Percentiles rank a stretch among this genome's conserved stretches.
Conservation (phyloP, 2,329 filamentous ascomycete species). For the Pseudogymnoascus sp. region DNA sequence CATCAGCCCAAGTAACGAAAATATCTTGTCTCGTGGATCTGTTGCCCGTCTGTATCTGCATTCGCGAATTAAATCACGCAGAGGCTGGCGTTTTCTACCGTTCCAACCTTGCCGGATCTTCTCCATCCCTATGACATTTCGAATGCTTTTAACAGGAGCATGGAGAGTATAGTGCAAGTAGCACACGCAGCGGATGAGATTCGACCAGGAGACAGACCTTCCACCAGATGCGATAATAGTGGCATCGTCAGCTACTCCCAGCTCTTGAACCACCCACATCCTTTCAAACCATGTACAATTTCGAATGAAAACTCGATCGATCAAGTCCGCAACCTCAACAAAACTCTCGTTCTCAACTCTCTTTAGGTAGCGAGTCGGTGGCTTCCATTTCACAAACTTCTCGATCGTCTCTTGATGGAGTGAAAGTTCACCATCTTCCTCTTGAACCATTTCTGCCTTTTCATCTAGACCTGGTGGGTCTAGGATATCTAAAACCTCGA, state of each 20-base stretch:
- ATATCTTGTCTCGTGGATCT: constrained; percentile 16
- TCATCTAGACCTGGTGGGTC: too few relatives aligned
- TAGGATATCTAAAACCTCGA: too few relatives aligned
- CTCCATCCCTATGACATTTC: constrained; percentile 3
- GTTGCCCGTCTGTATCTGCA: constrained; percentile 12
- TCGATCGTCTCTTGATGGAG: too few relatives aligned
- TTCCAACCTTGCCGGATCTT: neutral
- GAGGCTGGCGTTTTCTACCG: neutral
- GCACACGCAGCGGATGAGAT: neutral
- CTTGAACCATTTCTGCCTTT: too few relatives aligned
- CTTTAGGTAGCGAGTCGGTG: too few relatives aligned
- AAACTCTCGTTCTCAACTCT: too few relatives aligned
- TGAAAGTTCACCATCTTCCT: too few relatives aligned
- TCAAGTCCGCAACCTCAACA: too few relatives aligned
- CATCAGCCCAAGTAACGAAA: constrained; percentile 17
- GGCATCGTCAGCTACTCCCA: constrained; percentile 12
- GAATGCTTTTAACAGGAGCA: neutral
- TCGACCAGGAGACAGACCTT: constrained; percentile 22
- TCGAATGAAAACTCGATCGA: too few relatives aligned
- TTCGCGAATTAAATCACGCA: constrained; percentile 12
- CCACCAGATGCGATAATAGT: too few relatives aligned
- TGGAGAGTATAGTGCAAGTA: constrained; percentile 10
- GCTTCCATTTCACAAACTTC: too few relatives aligned
- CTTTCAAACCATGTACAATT: constrained; percentile 29
- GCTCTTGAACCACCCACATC: constrained; percentile 35